phyloP scores from a whole-genome alignment of 2,329 filamentous ascomycete species.

The Fusarium temperatum region DNA sequence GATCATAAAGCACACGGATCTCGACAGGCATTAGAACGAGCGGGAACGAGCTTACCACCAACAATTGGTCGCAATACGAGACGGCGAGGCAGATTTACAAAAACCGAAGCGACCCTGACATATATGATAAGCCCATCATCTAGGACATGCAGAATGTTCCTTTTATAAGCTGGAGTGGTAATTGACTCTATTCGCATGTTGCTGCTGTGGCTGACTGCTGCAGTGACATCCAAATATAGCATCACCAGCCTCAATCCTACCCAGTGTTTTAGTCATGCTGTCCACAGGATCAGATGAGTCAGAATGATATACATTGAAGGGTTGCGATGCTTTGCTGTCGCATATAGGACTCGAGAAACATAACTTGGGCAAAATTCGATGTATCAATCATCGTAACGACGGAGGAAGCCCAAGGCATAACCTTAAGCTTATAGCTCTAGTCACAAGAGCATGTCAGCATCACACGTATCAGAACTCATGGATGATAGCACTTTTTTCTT shows the following conservation, averaged over 20 bases:
- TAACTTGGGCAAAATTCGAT: background rate
- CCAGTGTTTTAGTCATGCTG: background rate
- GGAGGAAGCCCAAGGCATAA: too few relatives aligned
- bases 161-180: background rate
- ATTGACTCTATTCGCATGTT: background rate
- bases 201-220: background rate
- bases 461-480: background rate
- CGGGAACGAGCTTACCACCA: background rate
- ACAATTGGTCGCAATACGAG: background rate
- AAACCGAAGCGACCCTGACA: background rate
- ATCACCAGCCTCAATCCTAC: background rate
- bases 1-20: background rate
- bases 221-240: background rate
- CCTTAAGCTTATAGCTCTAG: background rate
- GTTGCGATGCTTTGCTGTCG: background rate
- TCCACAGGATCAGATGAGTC: background rate
- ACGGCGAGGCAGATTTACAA: background rate
- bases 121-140: background rate
- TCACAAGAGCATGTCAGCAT: background rate
- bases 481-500: slow-evolving; percentile 1
- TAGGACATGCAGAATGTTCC: background rate
- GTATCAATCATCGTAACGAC: too few relatives aligned
- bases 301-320: background rate
- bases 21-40: background rate
- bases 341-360: background rate